A percentile compares a stretch with the other conserved stretches of the same genome.
These are phyloP conservation scores for Helminthosporium solani DNA, from an alignment of 2,329 filamentous ascomycete genomes.

Conservation along the genomic window DNA sequence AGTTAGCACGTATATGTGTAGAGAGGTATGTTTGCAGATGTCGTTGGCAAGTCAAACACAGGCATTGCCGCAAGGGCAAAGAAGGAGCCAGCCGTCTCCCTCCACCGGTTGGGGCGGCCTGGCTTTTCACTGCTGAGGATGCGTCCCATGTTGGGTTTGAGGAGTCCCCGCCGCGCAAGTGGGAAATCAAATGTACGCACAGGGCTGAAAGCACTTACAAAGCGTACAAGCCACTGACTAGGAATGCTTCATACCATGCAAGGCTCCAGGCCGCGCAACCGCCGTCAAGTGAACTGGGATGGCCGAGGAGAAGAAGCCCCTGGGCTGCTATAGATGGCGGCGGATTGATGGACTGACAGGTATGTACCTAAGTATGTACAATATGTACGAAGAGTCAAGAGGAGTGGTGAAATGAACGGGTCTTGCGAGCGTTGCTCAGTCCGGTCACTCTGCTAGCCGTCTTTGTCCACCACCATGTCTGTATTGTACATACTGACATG, in stretches of 20 bases:
- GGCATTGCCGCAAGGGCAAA: too few species aligned
- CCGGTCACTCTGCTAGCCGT: not conserved
- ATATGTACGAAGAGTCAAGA: not conserved
- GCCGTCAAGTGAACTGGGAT: not conserved
- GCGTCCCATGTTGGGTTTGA: constrained; percentile 24
- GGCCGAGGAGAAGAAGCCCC: too few species aligned
- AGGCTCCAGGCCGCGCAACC: not conserved
- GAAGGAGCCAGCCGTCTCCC: not conserved
- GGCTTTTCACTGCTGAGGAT: constrained; percentile 25
- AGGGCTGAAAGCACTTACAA: constrained; percentile 26
- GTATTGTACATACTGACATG: too few species aligned
- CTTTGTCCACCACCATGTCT: too few species aligned
- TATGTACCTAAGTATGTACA: too few species aligned
- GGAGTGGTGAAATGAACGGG: not conserved
- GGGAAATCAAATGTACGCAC: constrained; percentile 14
- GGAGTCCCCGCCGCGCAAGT: constrained; percentile 11
- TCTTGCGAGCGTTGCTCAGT: not conserved
- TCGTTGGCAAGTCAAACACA: too few species aligned
- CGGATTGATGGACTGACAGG: too few species aligned
- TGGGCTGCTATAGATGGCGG: too few species aligned
- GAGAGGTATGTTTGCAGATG: too few species aligned
- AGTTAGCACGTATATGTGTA: constrained; percentile 4
- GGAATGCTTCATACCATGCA: not conserved
- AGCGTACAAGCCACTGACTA: too few species aligned
- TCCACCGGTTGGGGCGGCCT: constrained; percentile 4